Evolutionary conservation across 2,329 filamentous ascomycete species (phyloP), one percentile per base, ranked within the genome.

Genomic region (Albifimbria verrucaria): DNA sequence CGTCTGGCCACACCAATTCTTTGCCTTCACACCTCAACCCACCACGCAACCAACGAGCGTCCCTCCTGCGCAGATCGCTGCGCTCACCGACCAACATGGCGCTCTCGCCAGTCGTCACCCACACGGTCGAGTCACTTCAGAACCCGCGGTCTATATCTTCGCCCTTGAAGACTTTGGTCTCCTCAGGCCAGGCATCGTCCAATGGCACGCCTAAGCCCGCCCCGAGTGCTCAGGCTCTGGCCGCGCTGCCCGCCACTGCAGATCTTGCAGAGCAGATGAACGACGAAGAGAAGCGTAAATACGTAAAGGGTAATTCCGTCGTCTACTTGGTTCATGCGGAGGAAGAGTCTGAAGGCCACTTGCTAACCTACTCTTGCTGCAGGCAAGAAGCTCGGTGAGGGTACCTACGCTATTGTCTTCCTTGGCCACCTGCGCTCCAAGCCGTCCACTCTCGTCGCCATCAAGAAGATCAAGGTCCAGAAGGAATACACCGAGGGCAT

Each of bases 391-490:
- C 84, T 99, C 55, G 94, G 94, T 70, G 91, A 96, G 72, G 94
- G 94, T 76, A 97, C 94, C 58, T 99, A 99, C 70, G 94, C 94
- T 68, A 87, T 95, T 65, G 94, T 99, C 65, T 97, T 92, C 77
- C 85, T 92, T 50, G 94, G 92, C 50, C 89, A 93, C 71, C 81
- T 94, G 45, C 83, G 86, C 54, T 76, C 75, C 61, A 85, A 94
- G 62, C 88, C 91, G 6, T 79, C 80, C 28, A 81, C 84, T 42
- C 82, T 89, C 51, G 90, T 99, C 57, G 94, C 94, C 63, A 93
- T 95, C 77, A 95, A 95, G 72, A 94, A 93, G 75, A 94, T 94
- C 77, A 94, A 94, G 69, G 78, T 92, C 54, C 88, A 91, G 62
- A 87, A 88, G 55, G 89, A 93, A 67, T 95, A 90, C 74, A 87